These are phyloP conservation scores for Talaromyces amestolkiae DNA, from an alignment of 2,329 filamentous ascomycete species.

Conservation along the genomic window DNA sequence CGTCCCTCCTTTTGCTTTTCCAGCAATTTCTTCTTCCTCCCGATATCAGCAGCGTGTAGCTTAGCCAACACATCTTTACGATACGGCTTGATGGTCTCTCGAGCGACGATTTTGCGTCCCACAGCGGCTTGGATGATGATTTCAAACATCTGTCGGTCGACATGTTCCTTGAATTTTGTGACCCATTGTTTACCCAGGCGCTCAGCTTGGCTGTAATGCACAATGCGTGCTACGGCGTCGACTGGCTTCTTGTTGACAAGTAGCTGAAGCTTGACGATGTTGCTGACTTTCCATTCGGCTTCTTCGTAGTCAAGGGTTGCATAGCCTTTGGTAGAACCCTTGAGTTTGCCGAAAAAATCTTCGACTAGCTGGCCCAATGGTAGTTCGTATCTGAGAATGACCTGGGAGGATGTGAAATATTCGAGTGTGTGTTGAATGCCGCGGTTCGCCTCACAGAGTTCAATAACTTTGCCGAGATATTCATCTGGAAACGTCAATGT, in stretches of 20 bases:
- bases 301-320: conserved; percentile 97
- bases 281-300: conserved; percentile 76
- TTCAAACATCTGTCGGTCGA: conserved; percentile 96
- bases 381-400: conserved; percentile 89
- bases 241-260: conserved; percentile 92
- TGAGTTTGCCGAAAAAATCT: conserved; percentile 95
- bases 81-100: conserved; percentile 95
- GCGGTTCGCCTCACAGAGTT: conserved; percentile 86
- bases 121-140: conserved; percentile 89
- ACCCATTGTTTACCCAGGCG: conserved; percentile 85
- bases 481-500: conserved; percentile 92
- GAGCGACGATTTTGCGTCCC: conserved; percentile 76
- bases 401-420: conserved; percentile 88
- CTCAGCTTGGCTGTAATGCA: conserved; percentile 78
- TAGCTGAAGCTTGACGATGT: conserved; percentile 84
- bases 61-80: conserved; percentile 93
- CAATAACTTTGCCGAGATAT: conserved; percentile 90
- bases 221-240: conserved; percentile 87
- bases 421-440: conserved; percentile 83
- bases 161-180: conserved; percentile 92
- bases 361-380: conserved; percentile 89
- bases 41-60: conserved; percentile 85
- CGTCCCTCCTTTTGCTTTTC: conserved; percentile 96
- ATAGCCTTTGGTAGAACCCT: conserved; percentile 90
- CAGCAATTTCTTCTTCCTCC: conserved; percentile 76